Conservation (phyloP, 768 basidiomycete genomes). For the Collybia mongolica region DNA sequence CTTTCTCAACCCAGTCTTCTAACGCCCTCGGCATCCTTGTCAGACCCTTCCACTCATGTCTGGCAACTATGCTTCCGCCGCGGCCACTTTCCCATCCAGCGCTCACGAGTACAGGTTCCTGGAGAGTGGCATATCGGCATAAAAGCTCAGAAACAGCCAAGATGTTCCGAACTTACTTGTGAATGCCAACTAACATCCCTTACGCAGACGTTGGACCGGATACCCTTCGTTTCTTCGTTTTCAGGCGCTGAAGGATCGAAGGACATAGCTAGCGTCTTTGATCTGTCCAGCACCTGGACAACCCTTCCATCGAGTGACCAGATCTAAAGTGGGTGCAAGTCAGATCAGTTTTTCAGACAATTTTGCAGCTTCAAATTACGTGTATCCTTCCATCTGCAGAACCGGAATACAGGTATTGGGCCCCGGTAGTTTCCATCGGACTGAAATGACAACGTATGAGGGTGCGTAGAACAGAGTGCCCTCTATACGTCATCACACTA, state of each 20-base stretch:
- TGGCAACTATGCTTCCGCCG: constrained; percentile 76
- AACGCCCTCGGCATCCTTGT: constrained; percentile 64
- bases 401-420: constrained; percentile 93
- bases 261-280: constrained; percentile 65
- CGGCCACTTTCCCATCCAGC: constrained; percentile 78
- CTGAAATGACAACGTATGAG: constrained; percentile 97
- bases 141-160: neutral
- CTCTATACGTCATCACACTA: constrained; percentile 94
- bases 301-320: constrained; percentile 92
- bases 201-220: constrained; percentile 53
- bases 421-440: constrained; percentile 87
- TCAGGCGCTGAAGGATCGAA: constrained; percentile 72
- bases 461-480: constrained; percentile 86
- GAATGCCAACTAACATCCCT: constrained; percentile 97
- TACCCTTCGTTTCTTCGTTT: constrained; percentile 25
- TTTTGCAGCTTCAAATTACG: constrained; percentile 39
- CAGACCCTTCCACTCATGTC: constrained; percentile 96
- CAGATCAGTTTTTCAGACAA: constrained; percentile 2
- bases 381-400: constrained; percentile 85
- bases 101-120: constrained; percentile 91
- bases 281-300: constrained; percentile 82
- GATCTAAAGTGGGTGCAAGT: constrained; percentile 51
- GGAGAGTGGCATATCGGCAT: constrained; percentile 1
- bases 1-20: constrained; percentile 75
- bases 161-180: constrained; percentile 41